phyloP scores from a whole-genome alignment of 345 rosid genomes.

The Camelina laxa region DNA sequence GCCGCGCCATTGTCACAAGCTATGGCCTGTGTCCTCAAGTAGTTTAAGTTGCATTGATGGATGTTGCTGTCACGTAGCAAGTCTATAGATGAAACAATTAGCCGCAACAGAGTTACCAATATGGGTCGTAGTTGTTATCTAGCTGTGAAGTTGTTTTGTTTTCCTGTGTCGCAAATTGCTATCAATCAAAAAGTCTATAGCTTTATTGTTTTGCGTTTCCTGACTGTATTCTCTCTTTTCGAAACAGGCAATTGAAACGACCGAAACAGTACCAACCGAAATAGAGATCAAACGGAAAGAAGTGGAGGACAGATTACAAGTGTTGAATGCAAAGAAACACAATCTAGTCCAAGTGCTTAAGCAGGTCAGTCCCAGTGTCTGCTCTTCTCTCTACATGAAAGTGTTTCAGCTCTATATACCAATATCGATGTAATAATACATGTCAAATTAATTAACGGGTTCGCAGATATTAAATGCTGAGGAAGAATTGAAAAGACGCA shows the following conservation, averaged over 20 bases:
- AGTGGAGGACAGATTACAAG: slow-evolving; percentile 70
- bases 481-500: slow-evolving; percentile 84
- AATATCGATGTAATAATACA: background rate
- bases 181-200: background rate
- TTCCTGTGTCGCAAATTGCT: background rate
- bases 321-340: slow-evolving; percentile 86
- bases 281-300: slow-evolving; percentile 65
- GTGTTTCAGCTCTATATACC: background rate
- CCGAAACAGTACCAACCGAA: slow-evolving; percentile 44
- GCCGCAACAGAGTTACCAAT: background rate
- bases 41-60: background rate
- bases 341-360: slow-evolving; percentile 84
- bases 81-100: slow-evolving; percentile 17
- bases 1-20: background rate
- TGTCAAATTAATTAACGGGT: background rate
- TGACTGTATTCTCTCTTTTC: slow-evolving; percentile 3
- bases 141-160: slow-evolving; percentile 5
- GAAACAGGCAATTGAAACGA: slow-evolving; percentile 48
- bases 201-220: background rate
- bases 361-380: slow-evolving; percentile 56
- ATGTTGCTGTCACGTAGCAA: background rate
- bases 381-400: background rate
- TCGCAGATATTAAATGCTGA: slow-evolving; percentile 79
- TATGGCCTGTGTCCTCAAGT: slow-evolving; percentile 16
- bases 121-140: slow-evolving; percentile 12